phyloP scores from a whole-genome alignment of 495 filamentous ascomycete species.

The Penicillium riverlandense region DNA sequence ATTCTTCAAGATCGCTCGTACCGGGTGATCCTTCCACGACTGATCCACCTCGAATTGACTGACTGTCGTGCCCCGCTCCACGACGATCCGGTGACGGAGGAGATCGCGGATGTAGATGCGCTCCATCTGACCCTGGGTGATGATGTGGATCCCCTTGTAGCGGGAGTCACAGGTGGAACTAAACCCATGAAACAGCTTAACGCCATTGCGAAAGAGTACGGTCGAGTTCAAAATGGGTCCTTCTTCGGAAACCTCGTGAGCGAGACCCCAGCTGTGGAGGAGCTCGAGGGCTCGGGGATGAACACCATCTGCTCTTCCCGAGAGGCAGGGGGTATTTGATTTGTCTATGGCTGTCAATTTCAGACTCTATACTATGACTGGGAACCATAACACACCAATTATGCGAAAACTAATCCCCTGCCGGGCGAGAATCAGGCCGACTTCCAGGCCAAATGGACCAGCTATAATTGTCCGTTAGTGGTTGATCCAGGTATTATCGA shows the following conservation, averaged over 20 bases:
- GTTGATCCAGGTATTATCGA: too few relatives aligned
- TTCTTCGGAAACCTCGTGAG: slow-evolving; percentile 26
- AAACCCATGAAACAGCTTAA: slow-evolving; percentile 13
- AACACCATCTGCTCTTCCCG: slow-evolving; percentile 20
- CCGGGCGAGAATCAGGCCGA: too few relatives aligned
- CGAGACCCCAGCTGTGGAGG: slow-evolving; percentile 24
- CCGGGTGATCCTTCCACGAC: too few relatives aligned
- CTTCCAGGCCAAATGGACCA: too few relatives aligned
- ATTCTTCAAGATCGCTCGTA: slow-evolving; percentile 1
- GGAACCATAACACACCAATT: too few relatives aligned
- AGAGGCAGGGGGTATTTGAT: too few relatives aligned
- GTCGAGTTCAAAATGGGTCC: slow-evolving; percentile 30
- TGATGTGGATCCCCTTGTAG: slow-evolving; percentile 29
- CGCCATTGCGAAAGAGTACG: slow-evolving; percentile 24
- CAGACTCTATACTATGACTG: too few relatives aligned
- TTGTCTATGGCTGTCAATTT: too few relatives aligned
- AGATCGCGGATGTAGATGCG: slow-evolving; percentile 29
- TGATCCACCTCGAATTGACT: too few relatives aligned
- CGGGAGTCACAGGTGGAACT: slow-evolving; percentile 26
- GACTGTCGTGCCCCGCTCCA: slow-evolving; percentile 18
- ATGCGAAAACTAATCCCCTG: too few relatives aligned
- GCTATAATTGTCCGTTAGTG: too few relatives aligned
- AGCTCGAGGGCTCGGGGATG: slow-evolving; percentile 29
- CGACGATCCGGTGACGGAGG: slow-evolving; percentile 20
- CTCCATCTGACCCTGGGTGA: slow-evolving; percentile 33